phyloP scores from a whole-genome alignment of 106 monocot species.

The Dendrobium catenatum region DNA sequence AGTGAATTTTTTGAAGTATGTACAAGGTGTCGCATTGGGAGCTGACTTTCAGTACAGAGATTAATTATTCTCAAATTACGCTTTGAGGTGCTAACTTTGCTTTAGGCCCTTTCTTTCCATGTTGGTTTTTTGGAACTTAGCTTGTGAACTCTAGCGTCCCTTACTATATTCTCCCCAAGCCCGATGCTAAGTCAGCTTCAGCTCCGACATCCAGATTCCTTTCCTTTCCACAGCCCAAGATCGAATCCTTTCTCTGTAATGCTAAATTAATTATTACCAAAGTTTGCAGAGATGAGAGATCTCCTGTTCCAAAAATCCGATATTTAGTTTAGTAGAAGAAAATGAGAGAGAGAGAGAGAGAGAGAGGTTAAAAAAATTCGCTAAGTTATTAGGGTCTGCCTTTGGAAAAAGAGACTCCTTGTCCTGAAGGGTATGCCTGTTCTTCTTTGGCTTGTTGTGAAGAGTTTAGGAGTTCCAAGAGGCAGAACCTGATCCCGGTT shows the following conservation, averaged over 20 bases:
- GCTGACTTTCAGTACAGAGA: slow-evolving; percentile 1
- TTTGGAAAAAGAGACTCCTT: background rate
- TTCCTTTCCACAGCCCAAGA: slow-evolving; percentile 1
- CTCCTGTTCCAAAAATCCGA: background rate
- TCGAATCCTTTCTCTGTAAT: background rate
- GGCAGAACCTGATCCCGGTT: background rate
- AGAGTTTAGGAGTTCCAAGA: background rate
- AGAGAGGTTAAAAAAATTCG: background rate
- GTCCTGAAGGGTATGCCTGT: background rate
- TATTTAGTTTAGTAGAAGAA: background rate
- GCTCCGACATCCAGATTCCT: background rate
- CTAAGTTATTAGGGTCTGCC: background rate
- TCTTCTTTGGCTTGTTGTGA: background rate
- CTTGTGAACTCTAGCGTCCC: background rate
- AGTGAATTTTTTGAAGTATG: slow-evolving; percentile 3
- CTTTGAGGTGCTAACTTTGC: slow-evolving; percentile 2
- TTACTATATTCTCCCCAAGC: background rate
- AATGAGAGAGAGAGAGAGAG: background rate
- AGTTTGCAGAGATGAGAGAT: background rate
- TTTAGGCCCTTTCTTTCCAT: background rate
- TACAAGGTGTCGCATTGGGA: background rate
- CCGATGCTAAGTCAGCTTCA: background rate
- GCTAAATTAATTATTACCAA: background rate
- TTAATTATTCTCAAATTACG: background rate
- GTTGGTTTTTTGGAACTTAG: slow-evolving; percentile 1